A percentile compares a stretch with the other conserved stretches of the same genome.
phyloP scores from a whole-genome alignment of 805 yeast genomes.

The Candida palmyrensis region DNA sequence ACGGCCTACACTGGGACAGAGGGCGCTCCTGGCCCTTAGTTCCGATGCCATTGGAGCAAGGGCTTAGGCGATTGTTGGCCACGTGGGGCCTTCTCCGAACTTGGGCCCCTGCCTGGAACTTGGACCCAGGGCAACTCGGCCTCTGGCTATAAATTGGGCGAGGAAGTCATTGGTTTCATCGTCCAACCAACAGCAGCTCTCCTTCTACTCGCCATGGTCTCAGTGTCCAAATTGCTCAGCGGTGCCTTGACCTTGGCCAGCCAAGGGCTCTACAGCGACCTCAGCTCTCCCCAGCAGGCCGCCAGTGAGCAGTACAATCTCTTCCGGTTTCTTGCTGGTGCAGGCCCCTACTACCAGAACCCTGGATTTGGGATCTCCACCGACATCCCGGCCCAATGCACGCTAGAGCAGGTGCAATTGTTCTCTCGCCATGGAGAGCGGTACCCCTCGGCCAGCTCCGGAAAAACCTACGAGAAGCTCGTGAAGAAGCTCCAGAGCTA shows the following conservation, averaged over 20 bases:
- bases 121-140: too few relatives aligned
- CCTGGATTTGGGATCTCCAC: slow-evolving; percentile 50
- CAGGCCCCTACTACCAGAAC: slow-evolving; percentile 51
- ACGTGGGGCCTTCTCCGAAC: too few relatives aligned
- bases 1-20: too few relatives aligned
- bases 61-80: too few relatives aligned
- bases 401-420: slow-evolving; percentile 62
- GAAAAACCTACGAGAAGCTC: slow-evolving; percentile 22
- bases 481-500: slow-evolving; percentile 20
- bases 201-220: slow-evolving; percentile 23
- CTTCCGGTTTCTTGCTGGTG: slow-evolving; percentile 47
- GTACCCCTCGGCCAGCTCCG: slow-evolving; percentile 34
- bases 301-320: slow-evolving; percentile 42
- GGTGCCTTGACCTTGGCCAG: slow-evolving; percentile 25
- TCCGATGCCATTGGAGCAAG: too few relatives aligned
- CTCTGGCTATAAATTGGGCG: too few relatives aligned
- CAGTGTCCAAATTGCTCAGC: slow-evolving; percentile 23
- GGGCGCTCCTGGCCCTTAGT: too few relatives aligned
- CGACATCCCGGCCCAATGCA: slow-evolving; percentile 46
- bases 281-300: slow-evolving; percentile 38
- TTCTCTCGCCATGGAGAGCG: slow-evolving; percentile 79
- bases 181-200: too few relatives aligned
- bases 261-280: slow-evolving; percentile 20
- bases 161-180: too few relatives aligned
- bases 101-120: too few relatives aligned